Conservation (phyloP, 2,329 filamentous ascomycete genomes). For the Hypoxylon sp. region DNA sequence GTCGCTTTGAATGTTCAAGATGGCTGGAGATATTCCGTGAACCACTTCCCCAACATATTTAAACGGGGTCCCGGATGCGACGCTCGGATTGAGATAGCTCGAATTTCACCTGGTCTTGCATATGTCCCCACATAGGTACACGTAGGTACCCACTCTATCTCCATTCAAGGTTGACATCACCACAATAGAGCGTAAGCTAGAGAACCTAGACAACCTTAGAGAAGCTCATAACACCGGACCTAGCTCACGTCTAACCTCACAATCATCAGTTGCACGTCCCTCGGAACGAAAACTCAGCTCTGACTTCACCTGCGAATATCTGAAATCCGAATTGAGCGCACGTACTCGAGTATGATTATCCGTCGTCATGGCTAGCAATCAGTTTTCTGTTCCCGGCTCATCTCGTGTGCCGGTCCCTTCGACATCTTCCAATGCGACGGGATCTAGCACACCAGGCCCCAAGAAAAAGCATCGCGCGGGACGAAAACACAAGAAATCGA, state of each 20-base stretch:
- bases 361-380: conserved; percentile 47
- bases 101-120: conserved; percentile 20
- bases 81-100: conserved; percentile 26
- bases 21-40: not conserved
- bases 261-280: not conserved
- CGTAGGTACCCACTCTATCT: conserved; percentile 33
- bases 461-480: conserved; percentile 81
- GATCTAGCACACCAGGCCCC: conserved; percentile 42
- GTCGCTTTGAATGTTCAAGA: not conserved
- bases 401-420: conserved; percentile 50
- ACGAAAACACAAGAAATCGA: conserved; percentile 78
- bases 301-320: not conserved
- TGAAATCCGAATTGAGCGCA: not conserved
- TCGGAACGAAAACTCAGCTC: conserved; percentile 7
- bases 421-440: conserved; percentile 37
- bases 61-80: conserved; percentile 12
- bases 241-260: conserved; percentile 21
- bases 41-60: conserved; percentile 1
- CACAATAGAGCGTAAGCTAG: conserved; percentile 22
- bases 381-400: conserved; percentile 73
- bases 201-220: conserved; percentile 19
- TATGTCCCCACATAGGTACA: conserved; percentile 25
- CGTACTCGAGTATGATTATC: conserved; percentile 31
- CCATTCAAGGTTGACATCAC: conserved; percentile 39
- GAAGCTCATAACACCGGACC: not conserved